These are phyloP conservation scores for Gracilaria gracilis DNA, from an alignment of 23 red algal genomes.

Conservation along the genomic window DNA sequence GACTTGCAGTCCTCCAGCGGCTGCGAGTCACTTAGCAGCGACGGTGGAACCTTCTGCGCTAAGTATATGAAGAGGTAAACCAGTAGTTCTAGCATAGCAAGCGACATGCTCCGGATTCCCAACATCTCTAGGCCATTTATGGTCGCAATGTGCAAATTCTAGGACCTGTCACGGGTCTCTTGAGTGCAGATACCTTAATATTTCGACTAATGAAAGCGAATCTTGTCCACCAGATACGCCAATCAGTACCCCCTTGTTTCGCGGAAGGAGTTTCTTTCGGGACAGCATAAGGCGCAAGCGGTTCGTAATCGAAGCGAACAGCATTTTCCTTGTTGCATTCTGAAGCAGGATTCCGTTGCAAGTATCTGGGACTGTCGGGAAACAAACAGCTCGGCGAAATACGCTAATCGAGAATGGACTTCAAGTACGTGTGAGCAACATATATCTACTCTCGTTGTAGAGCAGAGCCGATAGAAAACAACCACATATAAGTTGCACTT, in stretches of 20 bases:
- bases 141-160: slow-evolving; percentile 69
- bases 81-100: slow-evolving; percentile 22
- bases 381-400: not conserved
- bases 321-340: slow-evolving; percentile 15
- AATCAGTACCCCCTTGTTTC: slow-evolving; percentile 37
- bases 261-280: slow-evolving; percentile 45
- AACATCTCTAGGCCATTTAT: slow-evolving; percentile 72
- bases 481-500: no score
- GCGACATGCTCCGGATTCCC: slow-evolving; percentile 62
- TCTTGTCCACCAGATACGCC: slow-evolving; percentile 77
- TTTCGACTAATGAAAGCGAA: slow-evolving; percentile 62
- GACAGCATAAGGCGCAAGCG: slow-evolving; percentile 47
- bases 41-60: slow-evolving; percentile 13
- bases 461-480: no score
- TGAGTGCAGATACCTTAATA: slow-evolving; percentile 29
- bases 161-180: slow-evolving; percentile 30
- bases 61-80: slow-evolving; percentile 55
- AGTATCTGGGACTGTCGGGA: not conserved
- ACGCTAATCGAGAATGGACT: not conserved
- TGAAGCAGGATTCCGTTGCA: not conserved
- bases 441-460: no score
- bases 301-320: slow-evolving; percentile 19
- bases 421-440: not conserved
- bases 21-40: slow-evolving; percentile 50
- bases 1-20: slow-evolving; percentile 29